These are phyloP conservation scores for Arthrocladium fulminans DNA, from an alignment of 2,329 filamentous ascomycete species.

Conservation along the genomic window DNA sequence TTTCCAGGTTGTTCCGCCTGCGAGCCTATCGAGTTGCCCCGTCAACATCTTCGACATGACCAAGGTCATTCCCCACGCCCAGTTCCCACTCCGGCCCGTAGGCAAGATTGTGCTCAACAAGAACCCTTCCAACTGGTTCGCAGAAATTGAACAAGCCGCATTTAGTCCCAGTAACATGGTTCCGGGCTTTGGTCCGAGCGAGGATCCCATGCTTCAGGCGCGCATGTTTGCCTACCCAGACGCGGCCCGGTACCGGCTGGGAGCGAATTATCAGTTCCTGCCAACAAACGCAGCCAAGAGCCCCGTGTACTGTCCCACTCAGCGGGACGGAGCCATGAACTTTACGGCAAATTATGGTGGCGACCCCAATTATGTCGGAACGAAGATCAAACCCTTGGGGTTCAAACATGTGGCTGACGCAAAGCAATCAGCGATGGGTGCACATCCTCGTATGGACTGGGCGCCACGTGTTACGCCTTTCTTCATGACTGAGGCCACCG, in stretches of 20 bases:
- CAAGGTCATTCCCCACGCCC: slow-evolving; percentile 58
- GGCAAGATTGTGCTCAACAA: slow-evolving; percentile 45
- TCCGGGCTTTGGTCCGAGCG: slow-evolving; percentile 53
- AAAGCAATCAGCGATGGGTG: too few species aligned
- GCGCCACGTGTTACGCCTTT: too few species aligned
- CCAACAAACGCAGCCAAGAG: too few species aligned
- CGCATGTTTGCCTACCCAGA: slow-evolving; percentile 55
- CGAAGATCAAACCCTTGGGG: slow-evolving; percentile 19
- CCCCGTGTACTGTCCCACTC: slow-evolving; percentile 45
- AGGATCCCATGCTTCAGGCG: slow-evolving; percentile 55
- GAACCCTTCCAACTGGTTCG: slow-evolving; percentile 45
- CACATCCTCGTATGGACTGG: too few species aligned
- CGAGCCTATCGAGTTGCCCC: slow-evolving; percentile 51
- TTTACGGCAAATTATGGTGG: slow-evolving; percentile 48
- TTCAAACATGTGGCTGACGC: slow-evolving; percentile 10
- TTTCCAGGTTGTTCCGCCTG: slow-evolving; percentile 54
- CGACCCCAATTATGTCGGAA: slow-evolving; percentile 47
- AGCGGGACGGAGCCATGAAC: slow-evolving; percentile 32
- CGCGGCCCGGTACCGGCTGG: slow-evolving; percentile 34
- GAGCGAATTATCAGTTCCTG: slow-evolving; percentile 34
- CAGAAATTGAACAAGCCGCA: slow-evolving; percentile 53
- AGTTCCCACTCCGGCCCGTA: slow-evolving; percentile 50
- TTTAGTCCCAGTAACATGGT: slow-evolving; percentile 59
- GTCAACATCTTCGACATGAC: slow-evolving; percentile 62
- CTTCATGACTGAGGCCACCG: too few species aligned